phyloP scores from a whole-genome alignment of 2,329 filamentous ascomycete genomes.

The Paracoccidioides lutzii region DNA sequence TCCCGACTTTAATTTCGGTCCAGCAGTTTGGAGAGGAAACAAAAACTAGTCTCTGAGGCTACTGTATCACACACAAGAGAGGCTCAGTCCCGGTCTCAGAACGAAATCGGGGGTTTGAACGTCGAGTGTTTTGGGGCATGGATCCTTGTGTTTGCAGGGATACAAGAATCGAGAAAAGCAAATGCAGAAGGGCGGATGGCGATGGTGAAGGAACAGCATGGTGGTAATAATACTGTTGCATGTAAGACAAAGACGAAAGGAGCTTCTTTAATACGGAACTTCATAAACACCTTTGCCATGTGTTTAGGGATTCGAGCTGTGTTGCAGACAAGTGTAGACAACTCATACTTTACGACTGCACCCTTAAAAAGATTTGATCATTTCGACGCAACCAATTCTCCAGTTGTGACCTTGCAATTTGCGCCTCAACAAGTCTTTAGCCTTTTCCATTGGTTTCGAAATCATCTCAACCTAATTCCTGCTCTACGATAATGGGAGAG shows the following conservation, averaged over 20 bases:
- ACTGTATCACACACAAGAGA: conserved; percentile 57
- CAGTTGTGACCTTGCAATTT: neutral
- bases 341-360: neutral
- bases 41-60: conserved; percentile 91
- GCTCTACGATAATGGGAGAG: neutral
- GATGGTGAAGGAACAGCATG: neutral
- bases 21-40: conserved; percentile 55
- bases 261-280: neutral
- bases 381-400: neutral
- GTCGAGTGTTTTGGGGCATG: conserved; percentile 16
- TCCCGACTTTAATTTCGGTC: conserved; percentile 10
- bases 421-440: neutral
- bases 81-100: conserved; percentile 10
- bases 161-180: conserved; percentile 6
- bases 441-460: neutral
- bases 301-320: neutral
- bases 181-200: neutral
- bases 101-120: conserved; percentile 14
- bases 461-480: neutral
- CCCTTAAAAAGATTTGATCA: neutral
- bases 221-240: neutral
- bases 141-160: conserved; percentile 8
- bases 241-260: neutral
- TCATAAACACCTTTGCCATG: neutral
- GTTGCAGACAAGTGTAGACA: neutral